Evolutionary conservation across 108 stramenopile genomes (phyloP).

Genomic region (Bacterosira constricta): DNA sequence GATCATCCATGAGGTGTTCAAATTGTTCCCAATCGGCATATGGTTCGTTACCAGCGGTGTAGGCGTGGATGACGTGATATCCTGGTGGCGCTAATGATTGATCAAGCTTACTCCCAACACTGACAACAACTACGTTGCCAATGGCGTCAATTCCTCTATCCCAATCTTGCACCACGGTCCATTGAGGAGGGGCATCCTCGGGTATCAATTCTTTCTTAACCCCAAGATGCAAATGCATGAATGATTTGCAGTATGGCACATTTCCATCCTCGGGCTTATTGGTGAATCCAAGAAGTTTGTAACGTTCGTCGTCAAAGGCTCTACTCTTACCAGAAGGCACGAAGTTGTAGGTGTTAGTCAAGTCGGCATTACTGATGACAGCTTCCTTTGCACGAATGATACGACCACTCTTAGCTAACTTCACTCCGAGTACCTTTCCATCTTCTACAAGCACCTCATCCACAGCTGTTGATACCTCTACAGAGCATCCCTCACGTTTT

Average conservation of each 20-base stretch:
- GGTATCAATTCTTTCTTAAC: slow-evolving; percentile 87
- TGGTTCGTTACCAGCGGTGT: slow-evolving; percentile 88
- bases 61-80: slow-evolving; percentile 93
- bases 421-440: slow-evolving; percentile 79
- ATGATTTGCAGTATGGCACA: slow-evolving; percentile 74
- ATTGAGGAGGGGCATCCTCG: slow-evolving; percentile 90
- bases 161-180: slow-evolving; percentile 93
- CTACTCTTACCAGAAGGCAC: slow-evolving; percentile 50
- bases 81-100: slow-evolving; percentile 85
- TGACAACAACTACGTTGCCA: slow-evolving; percentile 85
- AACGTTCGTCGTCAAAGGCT: slow-evolving; percentile 49
- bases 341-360: slow-evolving; percentile 75
- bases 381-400: slow-evolving; percentile 77
- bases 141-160: slow-evolving; percentile 86
- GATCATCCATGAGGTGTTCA: slow-evolving; percentile 71
- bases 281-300: slow-evolving; percentile 63
- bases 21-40: slow-evolving; percentile 86
- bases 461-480: slow-evolving; percentile 71
- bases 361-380: slow-evolving; percentile 90
- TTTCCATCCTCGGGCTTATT: slow-evolving; percentile 65
- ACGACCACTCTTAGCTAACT: slow-evolving; percentile 63
- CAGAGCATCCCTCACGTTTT: slow-evolving; percentile 61
- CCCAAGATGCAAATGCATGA: slow-evolving; percentile 94
- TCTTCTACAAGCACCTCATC: slow-evolving; percentile 85
- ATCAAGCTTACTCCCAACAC: slow-evolving; percentile 87